Evolutionary conservation across 441 rosid species (phyloP).

Genomic region (Pelargonium australe): DNA sequence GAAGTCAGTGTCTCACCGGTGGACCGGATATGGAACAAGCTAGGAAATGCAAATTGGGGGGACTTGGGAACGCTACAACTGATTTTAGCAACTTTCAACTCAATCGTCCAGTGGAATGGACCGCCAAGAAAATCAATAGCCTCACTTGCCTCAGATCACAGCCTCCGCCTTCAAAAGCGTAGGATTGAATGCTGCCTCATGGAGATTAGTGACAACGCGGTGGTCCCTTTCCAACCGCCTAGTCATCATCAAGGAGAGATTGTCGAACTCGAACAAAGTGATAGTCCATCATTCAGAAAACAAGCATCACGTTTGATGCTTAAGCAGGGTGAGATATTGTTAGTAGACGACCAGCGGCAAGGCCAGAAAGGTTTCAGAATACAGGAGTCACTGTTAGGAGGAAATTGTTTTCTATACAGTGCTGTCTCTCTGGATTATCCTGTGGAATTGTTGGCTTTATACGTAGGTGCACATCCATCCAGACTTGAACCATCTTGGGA

Average conservation of each 20-base stretch:
- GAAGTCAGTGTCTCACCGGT: slow-evolving; percentile 45
- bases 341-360: slow-evolving; percentile 42
- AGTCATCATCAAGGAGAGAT: slow-evolving; percentile 41
- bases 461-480: slow-evolving; percentile 59
- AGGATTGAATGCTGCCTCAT: slow-evolving; percentile 34
- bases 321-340: slow-evolving; percentile 36
- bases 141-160: slow-evolving; percentile 43
- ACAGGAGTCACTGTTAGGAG: slow-evolving; percentile 39
- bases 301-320: slow-evolving; percentile 32
- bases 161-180: slow-evolving; percentile 50
- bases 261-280: slow-evolving; percentile 34
- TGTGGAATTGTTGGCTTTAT: slow-evolving; percentile 31
- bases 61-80: slow-evolving; percentile 53
- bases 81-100: slow-evolving; percentile 50
- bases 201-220: slow-evolving; percentile 28
- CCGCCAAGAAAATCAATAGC: slow-evolving; percentile 50
- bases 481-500: slow-evolving; percentile 62
- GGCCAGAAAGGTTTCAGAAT: slow-evolving; percentile 47
- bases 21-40: slow-evolving; percentile 53
- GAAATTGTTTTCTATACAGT: slow-evolving; percentile 36
- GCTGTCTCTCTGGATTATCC: slow-evolving; percentile 39
- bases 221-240: slow-evolving; percentile 27
- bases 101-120: slow-evolving; percentile 45
- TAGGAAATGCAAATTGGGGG: slow-evolving; percentile 63
- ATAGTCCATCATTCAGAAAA: slow-evolving; percentile 24